Conservation (phyloP, 2,329 filamentous ascomycete species). For the Fusarium drepaniforme region DNA sequence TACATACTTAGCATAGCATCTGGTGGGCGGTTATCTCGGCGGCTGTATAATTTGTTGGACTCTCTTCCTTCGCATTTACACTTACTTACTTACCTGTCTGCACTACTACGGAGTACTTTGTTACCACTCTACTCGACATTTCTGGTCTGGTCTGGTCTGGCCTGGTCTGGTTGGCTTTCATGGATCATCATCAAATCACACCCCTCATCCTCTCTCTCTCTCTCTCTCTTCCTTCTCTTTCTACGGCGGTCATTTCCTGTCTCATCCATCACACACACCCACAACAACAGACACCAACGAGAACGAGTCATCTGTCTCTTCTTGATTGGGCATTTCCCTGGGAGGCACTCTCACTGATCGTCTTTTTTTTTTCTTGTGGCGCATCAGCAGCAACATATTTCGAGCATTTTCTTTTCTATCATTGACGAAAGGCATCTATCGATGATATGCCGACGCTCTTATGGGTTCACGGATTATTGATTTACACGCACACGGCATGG, state of each 20-base stretch:
- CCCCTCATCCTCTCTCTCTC: constrained; percentile 5
- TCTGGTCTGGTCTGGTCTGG: background rate
- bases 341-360: background rate
- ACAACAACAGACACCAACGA: constrained; percentile 6
- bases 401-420: constrained; percentile 10
- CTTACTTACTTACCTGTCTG: background rate
- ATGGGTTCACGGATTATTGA: constrained; percentile 27
- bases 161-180: background rate
- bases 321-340: background rate
- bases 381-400: constrained; percentile 1
- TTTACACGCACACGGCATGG: constrained; percentile 3
- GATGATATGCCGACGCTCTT: constrained; percentile 25
- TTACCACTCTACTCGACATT: background rate
- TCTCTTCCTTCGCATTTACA: background rate
- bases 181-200: constrained; percentile 1
- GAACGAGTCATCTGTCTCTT: background rate
- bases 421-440: constrained; percentile 20
- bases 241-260: constrained; percentile 4
- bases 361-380: background rate
- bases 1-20: constrained; percentile 14
- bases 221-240: background rate
- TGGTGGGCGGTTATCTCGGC: constrained; percentile 33
- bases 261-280: constrained; percentile 12
- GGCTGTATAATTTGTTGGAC: constrained; percentile 29
- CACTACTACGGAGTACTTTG: background rate